Conservation (phyloP, 495 filamentous ascomycete genomes). For the Penicillium robsamsonii region DNA sequence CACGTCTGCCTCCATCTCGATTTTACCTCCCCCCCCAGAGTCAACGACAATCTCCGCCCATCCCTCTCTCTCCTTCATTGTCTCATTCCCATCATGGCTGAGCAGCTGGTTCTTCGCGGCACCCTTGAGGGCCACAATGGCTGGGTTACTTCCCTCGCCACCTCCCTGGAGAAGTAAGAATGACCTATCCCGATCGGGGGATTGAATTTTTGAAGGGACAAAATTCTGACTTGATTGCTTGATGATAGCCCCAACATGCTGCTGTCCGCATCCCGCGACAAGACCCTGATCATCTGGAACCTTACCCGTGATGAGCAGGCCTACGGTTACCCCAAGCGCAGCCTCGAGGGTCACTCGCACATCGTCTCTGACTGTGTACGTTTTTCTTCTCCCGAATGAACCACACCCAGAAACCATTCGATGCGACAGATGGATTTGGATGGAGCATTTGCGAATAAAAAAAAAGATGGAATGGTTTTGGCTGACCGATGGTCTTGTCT, state of each 20-base stretch:
- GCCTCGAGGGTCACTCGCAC: conserved; percentile 97
- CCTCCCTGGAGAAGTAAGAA: conserved; percentile 95
- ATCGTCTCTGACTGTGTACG: conserved; percentile 99
- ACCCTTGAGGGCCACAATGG: conserved; percentile 94
- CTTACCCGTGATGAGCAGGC: conserved; percentile 96
- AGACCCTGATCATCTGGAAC: conserved; percentile 99
- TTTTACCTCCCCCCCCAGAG: conserved; percentile 47
- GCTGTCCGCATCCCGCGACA: conserved; percentile 94
- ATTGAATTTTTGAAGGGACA: conserved; percentile 28
- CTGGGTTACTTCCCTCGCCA: conserved; percentile 79
- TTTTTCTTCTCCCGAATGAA: conserved; percentile 25
- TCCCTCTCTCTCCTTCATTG: conserved; percentile 46
- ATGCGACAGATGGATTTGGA: conserved; percentile 18
- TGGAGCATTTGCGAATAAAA: conserved; percentile 7
- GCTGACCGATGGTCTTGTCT: conserved; percentile 38
- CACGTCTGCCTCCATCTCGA: conserved; percentile 40
- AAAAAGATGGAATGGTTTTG: conserved; percentile 22
- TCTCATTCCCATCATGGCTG: conserved; percentile 68
- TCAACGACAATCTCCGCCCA: conserved; percentile 50
- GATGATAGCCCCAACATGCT: conserved; percentile 96
- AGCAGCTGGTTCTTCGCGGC: conserved; percentile 95
- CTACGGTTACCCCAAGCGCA: conserved; percentile 98
- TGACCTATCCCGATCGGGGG: conserved; percentile 24
- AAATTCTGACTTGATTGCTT: conserved; percentile 38
- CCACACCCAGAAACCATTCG: conserved; percentile 17